phyloP scores from a whole-genome alignment of 202 grass and related monocot genomes.

The Carex sylvatica region DNA sequence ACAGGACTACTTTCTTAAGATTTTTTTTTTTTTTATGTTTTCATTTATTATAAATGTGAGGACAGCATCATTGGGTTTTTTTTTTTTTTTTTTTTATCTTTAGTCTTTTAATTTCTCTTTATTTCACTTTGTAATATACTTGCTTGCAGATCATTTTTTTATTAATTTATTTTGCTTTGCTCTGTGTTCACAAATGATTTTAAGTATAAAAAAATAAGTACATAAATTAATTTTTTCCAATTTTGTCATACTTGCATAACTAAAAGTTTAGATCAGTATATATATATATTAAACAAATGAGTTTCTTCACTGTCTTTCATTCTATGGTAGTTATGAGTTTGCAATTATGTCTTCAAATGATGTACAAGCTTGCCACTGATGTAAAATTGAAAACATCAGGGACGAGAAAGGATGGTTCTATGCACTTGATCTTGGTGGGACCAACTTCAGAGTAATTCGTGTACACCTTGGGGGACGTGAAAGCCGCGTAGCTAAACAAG shows the following conservation, averaged over 20 bases:
- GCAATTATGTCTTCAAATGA: background rate
- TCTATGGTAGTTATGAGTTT: background rate
- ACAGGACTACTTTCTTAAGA: background rate
- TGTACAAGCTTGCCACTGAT: constrained; percentile 17
- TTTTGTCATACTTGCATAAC: background rate
- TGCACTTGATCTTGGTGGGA: constrained; percentile 94
- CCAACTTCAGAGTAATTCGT: constrained; percentile 90
- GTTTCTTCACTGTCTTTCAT: background rate
- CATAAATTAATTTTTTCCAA: background rate
- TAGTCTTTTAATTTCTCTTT: background rate
- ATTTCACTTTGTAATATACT: background rate
- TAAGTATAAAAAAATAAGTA: background rate
- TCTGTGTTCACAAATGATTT: background rate
- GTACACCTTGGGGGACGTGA: constrained; percentile 79
- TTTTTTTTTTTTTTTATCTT: background rate
- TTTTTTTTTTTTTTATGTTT: background rate
- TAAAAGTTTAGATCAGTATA: background rate
- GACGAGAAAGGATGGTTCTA: constrained; percentile 89
- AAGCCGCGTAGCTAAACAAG: constrained; percentile 50
- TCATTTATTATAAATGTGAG: background rate
- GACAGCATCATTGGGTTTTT: background rate
- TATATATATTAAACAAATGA: background rate
- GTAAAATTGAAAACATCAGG: constrained; percentile 36
- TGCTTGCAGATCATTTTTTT: background rate
- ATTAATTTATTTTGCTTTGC: background rate